Evolutionary conservation across 345 rosid genomes (phyloP).

Genomic region (Citrus sp.): DNA sequence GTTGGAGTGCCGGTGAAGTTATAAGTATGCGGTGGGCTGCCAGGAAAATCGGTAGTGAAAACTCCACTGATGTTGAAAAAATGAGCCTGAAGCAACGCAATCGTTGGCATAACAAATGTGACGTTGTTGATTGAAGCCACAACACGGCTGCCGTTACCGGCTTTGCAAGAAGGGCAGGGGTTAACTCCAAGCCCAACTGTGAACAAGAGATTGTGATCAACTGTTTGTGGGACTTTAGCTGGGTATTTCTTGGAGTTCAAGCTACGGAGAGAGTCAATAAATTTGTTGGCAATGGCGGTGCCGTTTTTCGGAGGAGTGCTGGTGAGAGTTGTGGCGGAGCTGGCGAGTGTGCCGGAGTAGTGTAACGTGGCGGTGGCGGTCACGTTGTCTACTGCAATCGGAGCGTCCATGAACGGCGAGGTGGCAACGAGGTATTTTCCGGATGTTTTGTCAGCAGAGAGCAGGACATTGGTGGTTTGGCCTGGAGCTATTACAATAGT

Average conservation of each 20-base stretch:
- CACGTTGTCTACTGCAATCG: constrained; percentile 66
- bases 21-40: constrained; percentile 53
- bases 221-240: constrained; percentile 61
- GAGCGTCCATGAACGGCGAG: constrained; percentile 94
- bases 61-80: constrained; percentile 74
- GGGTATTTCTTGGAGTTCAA: constrained; percentile 79
- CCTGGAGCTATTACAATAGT: constrained; percentile 76
- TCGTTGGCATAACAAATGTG: constrained; percentile 79
- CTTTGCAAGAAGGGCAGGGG: constrained; percentile 75
- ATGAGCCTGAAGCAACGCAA: constrained; percentile 78
- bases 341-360: constrained; percentile 69
- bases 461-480: constrained; percentile 78
- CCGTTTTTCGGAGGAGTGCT: constrained; percentile 75
- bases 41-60: constrained; percentile 83
- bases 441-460: constrained; percentile 45
- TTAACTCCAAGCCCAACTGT: constrained; percentile 78
- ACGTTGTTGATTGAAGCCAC: constrained; percentile 82
- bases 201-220: constrained; percentile 73
- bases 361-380: constrained; percentile 87
- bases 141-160: constrained; percentile 67
- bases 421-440: constrained; percentile 74
- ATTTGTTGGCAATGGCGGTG: constrained; percentile 61
- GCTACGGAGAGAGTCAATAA: constrained; percentile 55
- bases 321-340: constrained; percentile 47
- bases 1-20: constrained; percentile 61